Percentiles rank a stretch among this genome's conserved stretches.
phyloP scores from a whole-genome alignment of 2,329 filamentous ascomycete species.

The Leptographium lundbergii region DNA sequence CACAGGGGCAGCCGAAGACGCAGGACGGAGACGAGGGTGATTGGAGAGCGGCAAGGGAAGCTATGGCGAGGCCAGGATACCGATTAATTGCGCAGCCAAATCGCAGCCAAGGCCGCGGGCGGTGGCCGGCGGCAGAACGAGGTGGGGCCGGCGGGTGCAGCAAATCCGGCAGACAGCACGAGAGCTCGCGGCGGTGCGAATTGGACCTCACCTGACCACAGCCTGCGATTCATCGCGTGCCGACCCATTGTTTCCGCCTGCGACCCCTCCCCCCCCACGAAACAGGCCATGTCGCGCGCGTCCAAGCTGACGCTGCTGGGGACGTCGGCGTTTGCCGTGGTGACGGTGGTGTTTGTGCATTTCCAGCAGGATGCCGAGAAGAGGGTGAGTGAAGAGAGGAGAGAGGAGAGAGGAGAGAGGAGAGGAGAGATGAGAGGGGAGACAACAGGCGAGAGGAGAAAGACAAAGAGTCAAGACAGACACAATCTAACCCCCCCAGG shows the following conservation, averaged over 20 bases:
- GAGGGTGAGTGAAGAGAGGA: conserved; percentile 36
- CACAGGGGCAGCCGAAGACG: too few species aligned
- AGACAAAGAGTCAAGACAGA: neutral
- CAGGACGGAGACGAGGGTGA: neutral
- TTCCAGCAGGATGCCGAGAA: conserved; percentile 73
- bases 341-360: conserved; percentile 77
- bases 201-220: neutral
- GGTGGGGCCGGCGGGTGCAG: neutral
- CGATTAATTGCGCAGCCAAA: conserved; percentile 10
- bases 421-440: neutral
- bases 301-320: conserved; percentile 75
- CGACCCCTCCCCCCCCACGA: neutral
- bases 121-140: conserved; percentile 7
- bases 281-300: conserved; percentile 62
- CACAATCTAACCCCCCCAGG: conserved; percentile 32
- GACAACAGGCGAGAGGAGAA: neutral
- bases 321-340: conserved; percentile 62
- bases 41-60: neutral
- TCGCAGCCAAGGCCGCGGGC: neutral
- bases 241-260: neutral
- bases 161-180: neutral
- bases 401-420: neutral
- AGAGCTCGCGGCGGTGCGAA: too few species aligned
- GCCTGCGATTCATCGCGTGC: too few species aligned
- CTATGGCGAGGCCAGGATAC: neutral